These are phyloP conservation scores for Alternaria postmessia DNA, from an alignment of 2,329 filamentous ascomycete genomes.

Conservation along the genomic window DNA sequence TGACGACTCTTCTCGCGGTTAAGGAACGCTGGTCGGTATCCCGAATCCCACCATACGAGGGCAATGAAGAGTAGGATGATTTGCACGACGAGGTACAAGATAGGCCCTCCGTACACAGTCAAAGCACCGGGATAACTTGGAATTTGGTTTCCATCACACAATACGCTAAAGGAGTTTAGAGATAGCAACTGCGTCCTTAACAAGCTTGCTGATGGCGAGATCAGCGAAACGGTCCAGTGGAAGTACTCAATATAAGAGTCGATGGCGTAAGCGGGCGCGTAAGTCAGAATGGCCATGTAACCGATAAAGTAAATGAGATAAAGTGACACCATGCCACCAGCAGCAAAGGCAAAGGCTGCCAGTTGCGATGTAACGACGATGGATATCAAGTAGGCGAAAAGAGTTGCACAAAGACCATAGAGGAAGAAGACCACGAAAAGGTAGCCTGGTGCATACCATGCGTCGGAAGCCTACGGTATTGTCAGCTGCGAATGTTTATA, in stretches of 20 bases:
- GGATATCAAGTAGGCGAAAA: slow-evolving; percentile 82
- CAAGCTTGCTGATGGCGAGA: slow-evolving; percentile 81
- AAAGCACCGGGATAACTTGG: slow-evolving; percentile 75
- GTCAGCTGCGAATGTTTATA: slow-evolving; percentile 16
- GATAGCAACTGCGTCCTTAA: slow-evolving; percentile 77
- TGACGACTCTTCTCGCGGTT: slow-evolving; percentile 46
- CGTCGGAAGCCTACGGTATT: slow-evolving; percentile 56
- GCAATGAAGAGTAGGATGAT: slow-evolving; percentile 73
- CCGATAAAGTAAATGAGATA: slow-evolving; percentile 60
- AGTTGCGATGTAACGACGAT: slow-evolving; percentile 81
- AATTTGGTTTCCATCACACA: slow-evolving; percentile 71
- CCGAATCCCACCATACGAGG: slow-evolving; percentile 82
- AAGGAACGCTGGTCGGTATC: slow-evolving; percentile 65
- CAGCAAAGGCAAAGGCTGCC: slow-evolving; percentile 83
- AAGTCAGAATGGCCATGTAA: slow-evolving; percentile 71
- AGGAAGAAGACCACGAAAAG: slow-evolving; percentile 82
- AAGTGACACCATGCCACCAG: slow-evolving; percentile 72
- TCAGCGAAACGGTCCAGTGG: slow-evolving; percentile 76
- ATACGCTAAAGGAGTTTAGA: slow-evolving; percentile 83
- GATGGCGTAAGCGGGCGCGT: slow-evolving; percentile 72
- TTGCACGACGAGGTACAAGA: slow-evolving; percentile 82
- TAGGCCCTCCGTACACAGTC: slow-evolving; percentile 80
- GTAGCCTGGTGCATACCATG: slow-evolving; percentile 83
- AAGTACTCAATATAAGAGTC: slow-evolving; percentile 72
- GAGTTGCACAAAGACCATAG: slow-evolving; percentile 79